A percentile compares a stretch with the other conserved stretches of the same genome.
Conservation (phyloP, 2,329 filamentous ascomycete species). For the Pseudogymnoascus sp. region DNA sequence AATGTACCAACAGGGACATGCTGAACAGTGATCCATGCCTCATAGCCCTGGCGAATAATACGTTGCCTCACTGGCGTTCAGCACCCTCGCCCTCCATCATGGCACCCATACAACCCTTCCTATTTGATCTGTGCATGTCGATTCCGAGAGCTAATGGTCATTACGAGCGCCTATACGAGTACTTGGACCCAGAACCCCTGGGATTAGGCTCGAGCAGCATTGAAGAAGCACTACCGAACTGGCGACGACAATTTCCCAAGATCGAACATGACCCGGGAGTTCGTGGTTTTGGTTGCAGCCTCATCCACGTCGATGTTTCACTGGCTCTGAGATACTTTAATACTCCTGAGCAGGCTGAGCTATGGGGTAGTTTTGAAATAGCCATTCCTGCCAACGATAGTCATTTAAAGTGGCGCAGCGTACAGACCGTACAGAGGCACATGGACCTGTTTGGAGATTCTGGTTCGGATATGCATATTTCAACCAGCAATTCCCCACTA, state of each 20-base stretch:
- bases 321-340: slow-evolving; percentile 51
- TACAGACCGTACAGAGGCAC: slow-evolving; percentile 52
- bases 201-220: neutral
- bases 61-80: slow-evolving; percentile 49
- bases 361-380: slow-evolving; percentile 54
- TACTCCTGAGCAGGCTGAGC: slow-evolving; percentile 52
- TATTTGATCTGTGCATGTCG: slow-evolving; percentile 46
- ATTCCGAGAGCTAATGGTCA: slow-evolving; percentile 54
- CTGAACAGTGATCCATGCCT: slow-evolving; percentile 61
- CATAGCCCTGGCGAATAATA: slow-evolving; percentile 49
- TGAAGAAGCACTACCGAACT: slow-evolving; percentile 44
- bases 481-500: slow-evolving; percentile 14
- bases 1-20: slow-evolving; percentile 49
- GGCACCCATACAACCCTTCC: neutral
- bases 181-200: neutral
- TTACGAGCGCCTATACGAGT: slow-evolving; percentile 32
- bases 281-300: slow-evolving; percentile 47
- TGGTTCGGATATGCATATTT: slow-evolving; percentile 32
- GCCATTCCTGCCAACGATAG: slow-evolving; percentile 42
- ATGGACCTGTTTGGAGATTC: slow-evolving; percentile 42
- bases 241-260: slow-evolving; percentile 52
- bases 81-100: slow-evolving; percentile 38
- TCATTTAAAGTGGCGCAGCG: slow-evolving; percentile 51
- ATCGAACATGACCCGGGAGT: slow-evolving; percentile 44
- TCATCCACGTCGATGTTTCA: slow-evolving; percentile 56